phyloP scores from a whole-genome alignment of 257 asterid genomes.

The Solanum gracilifrons region DNA sequence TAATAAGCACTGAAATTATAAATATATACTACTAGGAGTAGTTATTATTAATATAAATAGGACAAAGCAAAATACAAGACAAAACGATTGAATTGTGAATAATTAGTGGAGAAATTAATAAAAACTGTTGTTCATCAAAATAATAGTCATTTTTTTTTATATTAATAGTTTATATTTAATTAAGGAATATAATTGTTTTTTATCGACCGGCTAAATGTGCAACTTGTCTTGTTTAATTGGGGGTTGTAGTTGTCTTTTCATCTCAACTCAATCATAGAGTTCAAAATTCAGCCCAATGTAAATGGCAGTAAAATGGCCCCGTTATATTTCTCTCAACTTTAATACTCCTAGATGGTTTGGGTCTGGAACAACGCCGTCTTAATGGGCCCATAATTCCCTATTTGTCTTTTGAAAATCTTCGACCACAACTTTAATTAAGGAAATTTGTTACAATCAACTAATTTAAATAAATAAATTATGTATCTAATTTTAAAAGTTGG shows the following conservation, averaged over 20 bases:
- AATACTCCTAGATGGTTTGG: not conserved
- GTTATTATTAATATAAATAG: not conserved
- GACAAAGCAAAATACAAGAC: not conserved
- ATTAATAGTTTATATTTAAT: not conserved
- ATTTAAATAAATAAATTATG: too few relatives aligned
- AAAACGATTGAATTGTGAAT: not conserved
- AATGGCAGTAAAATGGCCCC: not conserved
- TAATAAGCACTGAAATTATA: not conserved
- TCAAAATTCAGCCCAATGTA: not conserved
- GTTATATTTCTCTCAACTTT: not conserved
- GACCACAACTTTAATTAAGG: too few relatives aligned
- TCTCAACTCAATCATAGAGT: not conserved
- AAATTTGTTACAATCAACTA: too few relatives aligned
- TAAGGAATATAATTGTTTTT: not conserved
- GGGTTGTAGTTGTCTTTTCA: not conserved
- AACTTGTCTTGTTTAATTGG: not conserved
- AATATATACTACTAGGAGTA: not conserved
- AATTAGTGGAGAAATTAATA: not conserved
- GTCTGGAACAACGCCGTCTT: not conserved
- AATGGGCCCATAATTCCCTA: not conserved
- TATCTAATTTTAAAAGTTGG: too few relatives aligned
- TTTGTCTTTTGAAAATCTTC: not conserved
- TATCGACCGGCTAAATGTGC: not conserved
- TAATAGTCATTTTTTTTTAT: not conserved
- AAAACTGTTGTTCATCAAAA: not conserved